These are phyloP conservation scores for Tetradesmus lagerheimii DNA, from an alignment of 139 green algal genomes.

Conservation along the genomic window DNA sequence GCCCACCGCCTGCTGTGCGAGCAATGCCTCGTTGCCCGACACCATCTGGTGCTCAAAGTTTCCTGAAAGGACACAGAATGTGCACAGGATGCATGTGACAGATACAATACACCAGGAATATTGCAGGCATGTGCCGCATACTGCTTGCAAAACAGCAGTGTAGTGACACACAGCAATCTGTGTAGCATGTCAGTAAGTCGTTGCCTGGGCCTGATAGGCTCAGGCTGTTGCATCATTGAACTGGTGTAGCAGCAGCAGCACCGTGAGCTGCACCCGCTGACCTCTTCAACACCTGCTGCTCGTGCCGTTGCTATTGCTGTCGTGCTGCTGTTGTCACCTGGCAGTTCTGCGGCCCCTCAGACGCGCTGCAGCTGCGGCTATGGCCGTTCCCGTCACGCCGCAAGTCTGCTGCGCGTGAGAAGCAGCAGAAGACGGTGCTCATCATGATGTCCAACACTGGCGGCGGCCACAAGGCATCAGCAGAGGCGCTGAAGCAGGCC, in stretches of 20 bases:
- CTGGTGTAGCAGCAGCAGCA: neutral
- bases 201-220: neutral
- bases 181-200: neutral
- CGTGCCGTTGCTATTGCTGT: neutral
- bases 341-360: slow-evolving; percentile 28
- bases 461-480: slow-evolving; percentile 93
- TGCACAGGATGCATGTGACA: too few species aligned
- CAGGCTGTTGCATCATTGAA: neutral
- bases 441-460: slow-evolving; percentile 98
- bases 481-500: slow-evolving; percentile 89
- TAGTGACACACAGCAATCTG: too few species aligned
- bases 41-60: too few species aligned
- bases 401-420: neutral
- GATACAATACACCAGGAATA: too few species aligned
- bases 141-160: too few species aligned
- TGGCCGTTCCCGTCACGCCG: slow-evolving; percentile 6
- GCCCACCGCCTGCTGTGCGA: too few species aligned
- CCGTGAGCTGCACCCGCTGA: neutral
- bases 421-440: slow-evolving; percentile 76
- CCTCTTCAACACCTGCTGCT: neutral
- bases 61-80: too few species aligned
- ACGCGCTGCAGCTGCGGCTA: slow-evolving; percentile 29
- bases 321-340: neutral
- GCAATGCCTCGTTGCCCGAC: too few species aligned
- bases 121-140: too few species aligned